Evolutionary conservation across 2,329 filamentous ascomycete genomes (phyloP).

Genomic region (Sporothrix pallida): DNA sequence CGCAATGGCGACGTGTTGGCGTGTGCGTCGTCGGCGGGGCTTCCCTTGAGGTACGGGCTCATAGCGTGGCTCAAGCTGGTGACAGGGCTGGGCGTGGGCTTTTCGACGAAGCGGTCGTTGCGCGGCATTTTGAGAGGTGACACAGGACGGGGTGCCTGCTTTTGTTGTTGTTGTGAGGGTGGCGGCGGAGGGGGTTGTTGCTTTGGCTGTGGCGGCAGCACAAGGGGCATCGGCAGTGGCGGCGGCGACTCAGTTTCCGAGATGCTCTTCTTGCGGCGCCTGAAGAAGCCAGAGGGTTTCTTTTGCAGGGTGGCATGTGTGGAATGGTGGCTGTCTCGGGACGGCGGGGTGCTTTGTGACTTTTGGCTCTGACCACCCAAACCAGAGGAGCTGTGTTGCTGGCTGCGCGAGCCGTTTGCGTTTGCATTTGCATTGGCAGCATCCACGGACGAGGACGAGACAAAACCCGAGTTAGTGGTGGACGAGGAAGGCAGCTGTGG

Average conservation of each 20-base stretch:
- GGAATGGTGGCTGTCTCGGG: constrained; percentile 57
- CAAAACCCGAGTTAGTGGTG: constrained; percentile 39
- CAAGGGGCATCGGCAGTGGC: constrained; percentile 57
- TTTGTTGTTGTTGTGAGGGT: constrained; percentile 34
- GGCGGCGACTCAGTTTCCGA: constrained; percentile 66
- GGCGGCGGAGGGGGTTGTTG: constrained; percentile 28
- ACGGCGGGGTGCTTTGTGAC: constrained; percentile 54
- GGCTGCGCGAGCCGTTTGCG: constrained; percentile 45
- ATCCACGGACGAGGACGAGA: constrained; percentile 48
- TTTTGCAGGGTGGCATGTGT: constrained; percentile 70
- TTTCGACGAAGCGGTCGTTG: constrained; percentile 41
- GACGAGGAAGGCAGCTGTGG: constrained; percentile 37
- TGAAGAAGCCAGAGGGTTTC: constrained; percentile 93
- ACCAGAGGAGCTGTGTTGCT: constrained; percentile 50
- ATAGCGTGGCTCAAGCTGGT: constrained; percentile 86
- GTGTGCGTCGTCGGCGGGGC: constrained; percentile 36
- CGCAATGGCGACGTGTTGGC: constrained; percentile 15
- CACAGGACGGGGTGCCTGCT: constrained; percentile 46
- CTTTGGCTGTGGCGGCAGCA: constrained; percentile 13
- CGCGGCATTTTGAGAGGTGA: constrained; percentile 45
- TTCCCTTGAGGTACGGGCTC: constrained; percentile 74
- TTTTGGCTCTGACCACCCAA: constrained; percentile 48
- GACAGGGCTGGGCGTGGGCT: constrained; percentile 64
- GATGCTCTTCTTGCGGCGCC: constrained; percentile 88
- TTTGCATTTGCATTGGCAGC: not conserved